phyloP scores from a whole-genome alignment of 768 basidiomycete species.

The Boletus tomentosulus region DNA sequence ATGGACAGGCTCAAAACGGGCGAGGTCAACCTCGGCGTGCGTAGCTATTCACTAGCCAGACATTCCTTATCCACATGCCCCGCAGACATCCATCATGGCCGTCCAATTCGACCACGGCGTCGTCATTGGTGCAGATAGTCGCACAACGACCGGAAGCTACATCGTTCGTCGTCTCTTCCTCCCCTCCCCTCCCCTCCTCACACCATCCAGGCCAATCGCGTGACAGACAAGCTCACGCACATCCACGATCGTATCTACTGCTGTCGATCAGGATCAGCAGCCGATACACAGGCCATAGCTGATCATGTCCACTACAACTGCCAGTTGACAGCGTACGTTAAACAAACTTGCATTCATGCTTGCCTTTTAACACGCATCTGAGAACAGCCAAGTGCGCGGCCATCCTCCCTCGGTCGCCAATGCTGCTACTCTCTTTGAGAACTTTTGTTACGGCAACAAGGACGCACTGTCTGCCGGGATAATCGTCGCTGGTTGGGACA shows the following conservation, averaged over 20 bases:
- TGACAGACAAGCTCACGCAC: conserved; percentile 96
- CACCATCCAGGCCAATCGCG: conserved; percentile 78
- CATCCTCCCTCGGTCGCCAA: conserved; percentile 72
- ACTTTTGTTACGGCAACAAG: conserved; percentile 91
- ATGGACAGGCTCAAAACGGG: conserved; percentile 86
- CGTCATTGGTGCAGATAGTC: conserved; percentile 94
- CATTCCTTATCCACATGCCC: not conserved
- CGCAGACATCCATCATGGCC: conserved; percentile 97
- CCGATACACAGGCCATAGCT: conserved; percentile 95
- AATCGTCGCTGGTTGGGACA: conserved; percentile 98
- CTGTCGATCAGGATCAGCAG: conserved; percentile 96
- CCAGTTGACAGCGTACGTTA: conserved; percentile 66
- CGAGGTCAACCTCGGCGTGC: conserved; percentile 94
- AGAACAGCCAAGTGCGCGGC: conserved; percentile 51
- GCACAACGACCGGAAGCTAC: conserved; percentile 95
- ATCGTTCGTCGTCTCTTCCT: conserved; percentile 55
- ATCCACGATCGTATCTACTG: conserved; percentile 99
- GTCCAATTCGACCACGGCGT: conserved; percentile 95
- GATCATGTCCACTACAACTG: conserved; percentile 83
- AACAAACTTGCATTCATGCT: not conserved
- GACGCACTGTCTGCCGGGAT: conserved; percentile 86
- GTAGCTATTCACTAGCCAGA: conserved; percentile 28
- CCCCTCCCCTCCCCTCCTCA: not conserved
- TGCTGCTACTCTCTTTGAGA: conserved; percentile 81
- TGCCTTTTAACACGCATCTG: conserved; percentile 1